Evolutionary conservation across 768 basidiomycete genomes (phyloP), one percentile per base, ranked within the genome.

Genomic region (Dacryopinax primogenitus): DNA sequence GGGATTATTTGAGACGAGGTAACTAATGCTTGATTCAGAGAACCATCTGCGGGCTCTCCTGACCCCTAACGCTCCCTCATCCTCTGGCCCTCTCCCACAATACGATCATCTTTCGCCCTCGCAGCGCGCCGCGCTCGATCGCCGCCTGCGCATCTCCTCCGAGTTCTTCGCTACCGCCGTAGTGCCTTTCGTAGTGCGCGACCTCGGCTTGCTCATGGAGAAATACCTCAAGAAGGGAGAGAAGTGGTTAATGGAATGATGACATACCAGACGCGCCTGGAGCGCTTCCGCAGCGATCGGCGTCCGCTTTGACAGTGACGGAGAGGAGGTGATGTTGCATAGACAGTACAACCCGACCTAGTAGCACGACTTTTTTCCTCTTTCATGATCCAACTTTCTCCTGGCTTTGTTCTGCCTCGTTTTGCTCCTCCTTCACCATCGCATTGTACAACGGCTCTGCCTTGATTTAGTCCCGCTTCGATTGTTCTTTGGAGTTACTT

Each of bases 191-290:
- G 90, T 95, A 71, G 85, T 95, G 70, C 85, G 86, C 63, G 91
- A 93, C 74, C 80, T 92, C 68, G 88, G 89, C 41, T 84, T 87
- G 71, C 76, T 94, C 62, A 79, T 94, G 67, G 92, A 94, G 79
- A 93, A 94, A 77, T 93, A 92, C 74, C 88, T 86, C 68, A 92
- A 92, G 81, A 89, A 90, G 74, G 90, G 89, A 76, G 91, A 91
- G 77, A 91, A 90, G 76, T 91, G 90, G 88, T 28, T 68, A 62
- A 23, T 70, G 66, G 47, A 67, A 69, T 35, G 6, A 64, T 65
- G 1, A 65, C 15, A 30, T 30, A 11, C 26, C 15, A 30, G 32
- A 58, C 51, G 51, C 51, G 51, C 51, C 51, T 58, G 51, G 51
- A 58, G 51, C 51, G 51, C 51, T 58, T 58, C n/a, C 30, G 26